Base-by-base conservation (phyloP, 2,329 filamentous ascomycete genomes). In the Colletotrichum sp. region DNA sequence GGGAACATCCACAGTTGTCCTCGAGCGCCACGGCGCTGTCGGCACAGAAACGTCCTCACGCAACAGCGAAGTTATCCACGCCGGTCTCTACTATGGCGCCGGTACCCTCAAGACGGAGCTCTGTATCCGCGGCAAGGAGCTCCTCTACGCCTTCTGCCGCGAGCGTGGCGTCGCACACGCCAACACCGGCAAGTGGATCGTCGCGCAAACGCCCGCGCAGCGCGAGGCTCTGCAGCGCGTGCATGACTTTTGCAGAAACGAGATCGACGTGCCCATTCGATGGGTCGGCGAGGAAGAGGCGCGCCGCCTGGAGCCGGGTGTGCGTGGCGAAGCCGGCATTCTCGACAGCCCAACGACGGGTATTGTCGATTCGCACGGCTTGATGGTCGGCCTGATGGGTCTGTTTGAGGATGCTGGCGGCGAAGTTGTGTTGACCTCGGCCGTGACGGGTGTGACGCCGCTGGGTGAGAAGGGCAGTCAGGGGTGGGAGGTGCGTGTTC, bases 21-120 rank as follows among this genome's bases (percentile, higher is more conserved):
- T 98, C 3, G 96, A 98, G 85, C 92, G 94, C 30, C 95, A 98
- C 87, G 85, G 88, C 26, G 89, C 90, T 67, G 89, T 95, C 30
- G 96, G 96, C 66, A 96, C 92, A 32, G 96, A 98, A 86, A 98
- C 96, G 1, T 96, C 94, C 77, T 95, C 94, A 78, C 93, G 96
- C 79, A 98, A 98, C 87, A 96, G 94, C 82, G 96, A 99, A 90
- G 96, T 99, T 71, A 98, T 99, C 80, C 97, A 99, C 84, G 97
- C 95, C 2, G 97, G 97, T 16, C 90, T 99, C 78, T 99, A 98
- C 89, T 98, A 98, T 85, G 95, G 94, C 18, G 83, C 89, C 7
- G 85, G 86, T 55, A 93, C 93, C 2, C 91, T 98, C 69, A 99
- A 99, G 86, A 95, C 96, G 2, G 86, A 87, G 18, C 91, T 99